phyloP scores from a whole-genome alignment of 2,329 filamentous ascomycete genomes.

The Ophiocordyceps camponoti-leonardi region DNA sequence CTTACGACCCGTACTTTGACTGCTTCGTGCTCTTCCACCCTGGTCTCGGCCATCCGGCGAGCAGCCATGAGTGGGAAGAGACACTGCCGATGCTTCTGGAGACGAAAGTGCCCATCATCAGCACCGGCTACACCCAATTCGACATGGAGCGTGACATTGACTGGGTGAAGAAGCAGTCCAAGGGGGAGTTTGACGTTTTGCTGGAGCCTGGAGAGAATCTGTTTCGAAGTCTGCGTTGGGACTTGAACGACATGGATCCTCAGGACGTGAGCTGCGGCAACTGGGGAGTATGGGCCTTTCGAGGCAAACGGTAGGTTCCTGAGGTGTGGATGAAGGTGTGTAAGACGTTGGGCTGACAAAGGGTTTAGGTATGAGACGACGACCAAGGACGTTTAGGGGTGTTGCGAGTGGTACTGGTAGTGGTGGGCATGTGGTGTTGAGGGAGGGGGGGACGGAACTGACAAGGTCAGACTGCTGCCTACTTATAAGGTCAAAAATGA shows the following conservation, averaged over 20 bases:
- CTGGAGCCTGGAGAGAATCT: slow-evolving; percentile 85
- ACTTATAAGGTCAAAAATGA: too few relatives aligned
- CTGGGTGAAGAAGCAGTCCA: slow-evolving; percentile 73
- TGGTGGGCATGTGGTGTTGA: too few relatives aligned
- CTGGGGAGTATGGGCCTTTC: slow-evolving; percentile 93
- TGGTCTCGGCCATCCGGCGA: slow-evolving; percentile 84
- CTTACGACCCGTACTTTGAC: slow-evolving; percentile 97
- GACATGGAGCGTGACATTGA: slow-evolving; percentile 88
- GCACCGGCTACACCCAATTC: slow-evolving; percentile 88
- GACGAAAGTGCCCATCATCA: slow-evolving; percentile 88
- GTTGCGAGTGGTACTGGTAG: too few relatives aligned
- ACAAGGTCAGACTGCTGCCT: too few relatives aligned
- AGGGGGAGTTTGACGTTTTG: slow-evolving; percentile 81
- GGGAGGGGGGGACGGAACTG: too few relatives aligned
- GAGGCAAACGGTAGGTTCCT: slow-evolving; percentile 69
- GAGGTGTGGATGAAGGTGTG: background rate
- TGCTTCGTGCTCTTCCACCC: slow-evolving; percentile 96
- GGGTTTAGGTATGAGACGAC: slow-evolving; percentile 43
- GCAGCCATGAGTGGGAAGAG: slow-evolving; percentile 83
- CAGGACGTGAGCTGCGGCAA: slow-evolving; percentile 91
- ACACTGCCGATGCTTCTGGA: slow-evolving; percentile 80
- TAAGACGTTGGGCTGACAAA: slow-evolving; percentile 14
- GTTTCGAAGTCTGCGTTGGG: slow-evolving; percentile 91
- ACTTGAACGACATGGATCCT: slow-evolving; percentile 87
- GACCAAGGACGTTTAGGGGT: slow-evolving; percentile 26